A percentile compares a stretch with the other conserved stretches of the same genome.
phyloP scores from a whole-genome alignment of 495 filamentous ascomycete species.

The Hapsidospora chrysogenum region DNA sequence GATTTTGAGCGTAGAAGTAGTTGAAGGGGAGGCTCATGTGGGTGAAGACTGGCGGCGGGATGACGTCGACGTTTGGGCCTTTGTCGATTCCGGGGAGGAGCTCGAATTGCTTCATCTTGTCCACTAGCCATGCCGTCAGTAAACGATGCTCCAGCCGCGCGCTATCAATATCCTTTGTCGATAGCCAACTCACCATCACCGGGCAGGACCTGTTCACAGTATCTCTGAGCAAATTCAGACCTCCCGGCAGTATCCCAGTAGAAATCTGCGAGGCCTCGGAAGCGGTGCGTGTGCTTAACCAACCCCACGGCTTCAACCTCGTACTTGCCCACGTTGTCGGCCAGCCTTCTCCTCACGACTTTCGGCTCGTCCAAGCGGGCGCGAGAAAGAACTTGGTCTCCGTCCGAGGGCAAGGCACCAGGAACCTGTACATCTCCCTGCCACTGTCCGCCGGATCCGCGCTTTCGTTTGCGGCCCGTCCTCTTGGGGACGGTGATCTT shows the following conservation, averaged over 20 bases:
- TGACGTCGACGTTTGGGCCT: slow-evolving; percentile 44
- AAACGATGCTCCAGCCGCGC: neutral
- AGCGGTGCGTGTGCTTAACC: slow-evolving; percentile 70
- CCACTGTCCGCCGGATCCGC: slow-evolving; percentile 53
- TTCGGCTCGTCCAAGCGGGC: slow-evolving; percentile 22
- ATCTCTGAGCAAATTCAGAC: slow-evolving; percentile 45
- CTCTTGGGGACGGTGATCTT: slow-evolving; percentile 76
- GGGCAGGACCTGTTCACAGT: slow-evolving; percentile 45
- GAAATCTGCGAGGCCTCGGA: slow-evolving; percentile 58
- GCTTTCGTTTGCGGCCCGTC: slow-evolving; percentile 70
- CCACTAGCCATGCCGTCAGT: slow-evolving; percentile 23
- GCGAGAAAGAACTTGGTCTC: slow-evolving; percentile 16
- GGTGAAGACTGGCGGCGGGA: slow-evolving; percentile 65
- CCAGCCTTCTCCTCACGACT: slow-evolving; percentile 45
- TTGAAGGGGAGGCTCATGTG: slow-evolving; percentile 51
- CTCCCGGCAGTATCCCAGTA: slow-evolving; percentile 43
- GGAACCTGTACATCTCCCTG: slow-evolving; percentile 9
- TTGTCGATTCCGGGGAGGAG: slow-evolving; percentile 46
- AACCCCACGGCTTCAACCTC: slow-evolving; percentile 52
- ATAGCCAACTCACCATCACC: slow-evolving; percentile 37
- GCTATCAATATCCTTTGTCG: slow-evolving; percentile 4
- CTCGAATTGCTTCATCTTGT: slow-evolving; percentile 57
- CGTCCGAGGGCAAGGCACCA: slow-evolving; percentile 7
- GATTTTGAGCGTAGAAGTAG: slow-evolving; percentile 40
- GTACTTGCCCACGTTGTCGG: slow-evolving; percentile 55